Evolutionary conservation across 805 yeast species (phyloP).

Genomic region (Wickerhamomyces subpelliculosus): DNA sequence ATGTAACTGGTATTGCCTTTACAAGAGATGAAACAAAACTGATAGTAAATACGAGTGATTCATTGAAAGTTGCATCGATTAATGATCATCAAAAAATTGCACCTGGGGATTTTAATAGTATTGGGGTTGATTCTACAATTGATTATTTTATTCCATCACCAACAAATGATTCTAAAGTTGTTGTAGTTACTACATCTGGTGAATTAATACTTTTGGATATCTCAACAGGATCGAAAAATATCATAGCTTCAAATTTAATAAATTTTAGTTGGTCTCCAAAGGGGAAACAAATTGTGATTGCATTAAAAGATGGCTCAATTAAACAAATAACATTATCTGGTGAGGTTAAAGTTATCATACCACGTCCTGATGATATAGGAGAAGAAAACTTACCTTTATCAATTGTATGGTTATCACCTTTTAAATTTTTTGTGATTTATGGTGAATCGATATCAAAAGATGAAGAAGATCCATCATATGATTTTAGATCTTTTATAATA

Average conservation of each 20-base stretch:
- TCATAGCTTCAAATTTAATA: slow-evolving; percentile 13
- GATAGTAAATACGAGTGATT: slow-evolving; percentile 20
- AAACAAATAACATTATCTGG: slow-evolving; percentile 9
- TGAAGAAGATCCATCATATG: slow-evolving; percentile 23
- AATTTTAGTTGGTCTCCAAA: slow-evolving; percentile 19
- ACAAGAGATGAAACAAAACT: slow-evolving; percentile 24
- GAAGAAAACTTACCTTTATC: slow-evolving; percentile 11
- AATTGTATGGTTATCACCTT: slow-evolving; percentile 11
- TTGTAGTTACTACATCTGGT: slow-evolving; percentile 11
- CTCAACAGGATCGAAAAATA: neutral
- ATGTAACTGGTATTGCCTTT: slow-evolving; percentile 26
- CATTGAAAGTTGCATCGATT: slow-evolving; percentile 14
- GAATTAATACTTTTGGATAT: slow-evolving; percentile 13
- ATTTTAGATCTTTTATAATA: slow-evolving; percentile 19
- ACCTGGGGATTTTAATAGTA: slow-evolving; percentile 5
- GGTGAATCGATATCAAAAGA: slow-evolving; percentile 22
- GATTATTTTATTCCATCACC: slow-evolving; percentile 20
- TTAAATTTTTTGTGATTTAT: slow-evolving; percentile 20
- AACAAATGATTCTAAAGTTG: slow-evolving; percentile 6
- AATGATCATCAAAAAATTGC: slow-evolving; percentile 3
- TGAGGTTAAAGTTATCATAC: slow-evolving; percentile 3
- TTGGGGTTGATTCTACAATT: slow-evolving; percentile 7
- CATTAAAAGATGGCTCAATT: slow-evolving; percentile 10
- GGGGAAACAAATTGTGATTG: slow-evolving; percentile 14
- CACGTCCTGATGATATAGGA: slow-evolving; percentile 10